A percentile compares a stretch with the other conserved stretches of the same genome.
Conservation (phyloP, 1,284 basidiomycete genomes). For the Sporisorium exsertum region DNA sequence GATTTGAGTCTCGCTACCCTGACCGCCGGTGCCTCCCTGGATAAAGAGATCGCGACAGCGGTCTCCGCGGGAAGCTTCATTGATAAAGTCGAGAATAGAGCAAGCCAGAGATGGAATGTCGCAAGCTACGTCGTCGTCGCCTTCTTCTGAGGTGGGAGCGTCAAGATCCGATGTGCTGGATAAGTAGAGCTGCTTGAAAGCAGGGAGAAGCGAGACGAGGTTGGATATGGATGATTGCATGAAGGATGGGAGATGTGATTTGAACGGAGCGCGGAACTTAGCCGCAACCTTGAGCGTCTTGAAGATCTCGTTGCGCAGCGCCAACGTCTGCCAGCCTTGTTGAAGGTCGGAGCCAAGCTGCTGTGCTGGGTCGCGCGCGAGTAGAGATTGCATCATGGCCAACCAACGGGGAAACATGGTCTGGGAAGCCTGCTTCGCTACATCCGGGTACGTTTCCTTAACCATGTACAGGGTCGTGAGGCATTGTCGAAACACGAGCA, state of each 20-base stretch:
- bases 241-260: constrained; percentile 38
- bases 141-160: constrained; percentile 78
- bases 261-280: constrained; percentile 59
- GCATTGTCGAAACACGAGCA: constrained; percentile 91
- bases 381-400: constrained; percentile 46
- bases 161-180: constrained; percentile 71
- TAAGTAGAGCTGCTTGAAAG: constrained; percentile 49
- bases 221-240: constrained; percentile 36
- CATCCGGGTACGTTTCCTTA: constrained; percentile 87
- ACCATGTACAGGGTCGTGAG: constrained; percentile 91
- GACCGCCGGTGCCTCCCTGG: constrained; percentile 63
- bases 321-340: constrained; percentile 49
- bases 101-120: constrained; percentile 79
- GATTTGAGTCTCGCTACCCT: constrained; percentile 70
- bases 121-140: constrained; percentile 75
- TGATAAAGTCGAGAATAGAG: constrained; percentile 83
- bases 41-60: constrained; percentile 76
- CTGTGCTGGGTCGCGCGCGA: constrained; percentile 27
- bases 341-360: constrained; percentile 20
- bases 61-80: constrained; percentile 76
- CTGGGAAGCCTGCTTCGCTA: constrained; percentile 83
- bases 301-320: constrained; percentile 57
- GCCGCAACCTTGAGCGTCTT: constrained; percentile 62
- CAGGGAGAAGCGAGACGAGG: constrained; percentile 45
- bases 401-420: constrained; percentile 86